Evolutionary conservation across 1,284 basidiomycete genomes (phyloP).

Genomic region (Papiliotrema nemorosa): DNA sequence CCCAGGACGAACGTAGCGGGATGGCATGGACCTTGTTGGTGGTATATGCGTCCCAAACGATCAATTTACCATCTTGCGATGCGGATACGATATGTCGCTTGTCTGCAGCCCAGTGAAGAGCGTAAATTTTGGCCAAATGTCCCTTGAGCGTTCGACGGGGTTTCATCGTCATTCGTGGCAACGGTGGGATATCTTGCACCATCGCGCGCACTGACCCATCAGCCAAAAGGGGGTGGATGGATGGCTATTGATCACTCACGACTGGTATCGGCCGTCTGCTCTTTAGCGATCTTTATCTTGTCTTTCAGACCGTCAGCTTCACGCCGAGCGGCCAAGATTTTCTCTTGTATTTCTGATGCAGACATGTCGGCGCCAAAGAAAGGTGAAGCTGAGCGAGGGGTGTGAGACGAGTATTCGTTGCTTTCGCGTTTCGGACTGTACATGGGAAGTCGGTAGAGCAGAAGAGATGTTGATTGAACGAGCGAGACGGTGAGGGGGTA

Average conservation of each 20-base stretch:
- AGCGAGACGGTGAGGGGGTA: too few species aligned
- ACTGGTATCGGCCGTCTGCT: slow-evolving; percentile 93
- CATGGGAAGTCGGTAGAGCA: too few species aligned
- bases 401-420: not conserved
- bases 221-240: slow-evolving; percentile 3
- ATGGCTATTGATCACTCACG: slow-evolving; percentile 58
- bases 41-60: slow-evolving; percentile 99
- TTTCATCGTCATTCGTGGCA: slow-evolving; percentile 94
- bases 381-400: slow-evolving; percentile 1
- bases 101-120: slow-evolving; percentile 98
- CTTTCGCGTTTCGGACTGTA: not conserved
- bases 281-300: slow-evolving; percentile 90
- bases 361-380: slow-evolving; percentile 26
- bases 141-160: slow-evolving; percentile 91
- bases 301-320: slow-evolving; percentile 96
- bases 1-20: slow-evolving; percentile 94
- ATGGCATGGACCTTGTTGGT: slow-evolving; percentile 99
- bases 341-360: slow-evolving; percentile 82
- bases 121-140: slow-evolving; percentile 98
- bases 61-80: slow-evolving; percentile 97
- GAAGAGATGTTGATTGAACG: too few species aligned
- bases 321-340: slow-evolving; percentile 91
- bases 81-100: slow-evolving; percentile 96
- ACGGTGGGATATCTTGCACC: slow-evolving; percentile 90
- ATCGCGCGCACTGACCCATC: slow-evolving; percentile 75